Evolutionary conservation across 257 asterid genomes (phyloP).

Genomic region (Fraxinus pennsylvanica): DNA sequence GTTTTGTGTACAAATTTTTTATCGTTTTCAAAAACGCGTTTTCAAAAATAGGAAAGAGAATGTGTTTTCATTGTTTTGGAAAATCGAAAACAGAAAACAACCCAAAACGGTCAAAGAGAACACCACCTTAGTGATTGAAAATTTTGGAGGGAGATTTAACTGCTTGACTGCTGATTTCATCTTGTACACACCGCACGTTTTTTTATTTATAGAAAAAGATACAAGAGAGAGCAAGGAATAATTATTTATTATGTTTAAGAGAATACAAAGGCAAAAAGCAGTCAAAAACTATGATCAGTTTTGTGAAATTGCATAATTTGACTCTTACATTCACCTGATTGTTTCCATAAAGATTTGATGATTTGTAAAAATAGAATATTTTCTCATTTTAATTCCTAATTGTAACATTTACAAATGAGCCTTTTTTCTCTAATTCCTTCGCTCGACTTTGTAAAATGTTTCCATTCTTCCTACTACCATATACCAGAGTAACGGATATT

Average conservation of each 20-base stretch:
- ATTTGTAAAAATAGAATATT: not conserved
- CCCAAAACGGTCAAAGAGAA: too few relatives aligned
- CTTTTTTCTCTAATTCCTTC: too few relatives aligned
- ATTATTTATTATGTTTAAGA: conserved; percentile 8
- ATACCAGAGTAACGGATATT: too few relatives aligned
- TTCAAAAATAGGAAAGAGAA: too few relatives aligned
- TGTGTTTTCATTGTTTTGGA: too few relatives aligned
- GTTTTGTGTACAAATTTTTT: not conserved
- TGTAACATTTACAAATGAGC: not conserved
- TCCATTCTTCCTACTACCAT: too few relatives aligned
- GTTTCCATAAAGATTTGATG: not conserved
- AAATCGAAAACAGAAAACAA: too few relatives aligned
- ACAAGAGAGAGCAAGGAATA: not conserved
- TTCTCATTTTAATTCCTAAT: too few relatives aligned
- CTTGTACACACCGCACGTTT: not conserved
- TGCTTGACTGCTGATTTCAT: conserved; percentile 27
- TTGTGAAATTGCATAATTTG: not conserved
- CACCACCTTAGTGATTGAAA: too few relatives aligned
- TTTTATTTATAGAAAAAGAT: conserved; percentile 14
- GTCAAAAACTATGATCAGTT: too few relatives aligned
- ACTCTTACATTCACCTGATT: not conserved
- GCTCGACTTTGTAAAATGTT: too few relatives aligned
- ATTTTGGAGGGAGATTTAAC: conserved; percentile 20
- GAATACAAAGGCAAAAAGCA: conserved; percentile 5
- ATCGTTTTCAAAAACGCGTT: too few relatives aligned